A percentile compares a stretch with the other conserved stretches of the same genome.
Evolutionary conservation across 2,329 filamentous ascomycete genomes (phyloP).

Genomic region (Sarocladiaceae sp.): DNA sequence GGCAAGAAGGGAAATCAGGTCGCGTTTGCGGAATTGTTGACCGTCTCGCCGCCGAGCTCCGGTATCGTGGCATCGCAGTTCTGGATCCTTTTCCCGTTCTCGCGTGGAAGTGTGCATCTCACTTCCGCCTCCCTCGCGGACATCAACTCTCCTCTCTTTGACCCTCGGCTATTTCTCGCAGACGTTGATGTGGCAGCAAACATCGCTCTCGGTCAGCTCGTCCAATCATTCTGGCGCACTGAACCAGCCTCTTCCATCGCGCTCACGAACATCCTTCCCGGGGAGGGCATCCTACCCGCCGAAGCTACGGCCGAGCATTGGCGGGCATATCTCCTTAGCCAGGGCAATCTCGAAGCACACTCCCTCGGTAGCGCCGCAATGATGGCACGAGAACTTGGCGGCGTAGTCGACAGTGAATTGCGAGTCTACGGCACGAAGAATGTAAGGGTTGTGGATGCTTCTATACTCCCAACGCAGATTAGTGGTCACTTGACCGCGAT

Average conservation of each 20-base stretch:
- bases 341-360: constrained; percentile 33
- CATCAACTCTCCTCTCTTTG: constrained; percentile 28
- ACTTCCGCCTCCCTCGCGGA: constrained; percentile 24
- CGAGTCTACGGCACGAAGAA: constrained; percentile 46
- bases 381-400: constrained; percentile 43
- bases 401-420: constrained; percentile 40
- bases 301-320: constrained; percentile 14
- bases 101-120: constrained; percentile 37
- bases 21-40: constrained; percentile 43
- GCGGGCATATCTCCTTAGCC: constrained; percentile 14
- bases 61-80: constrained; percentile 30
- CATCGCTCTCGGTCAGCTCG: constrained; percentile 23
- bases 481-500: constrained; percentile 46
- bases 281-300: constrained; percentile 15
- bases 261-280: background rate
- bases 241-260: background rate
- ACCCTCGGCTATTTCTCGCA: constrained; percentile 29
- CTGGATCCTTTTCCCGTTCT: constrained; percentile 34
- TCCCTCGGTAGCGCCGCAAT: constrained; percentile 45
- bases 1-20: too few relatives aligned
- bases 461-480: constrained; percentile 43
- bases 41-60: constrained; percentile 20
- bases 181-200: constrained; percentile 30
- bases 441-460: constrained; percentile 46
- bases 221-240: constrained; percentile 26